Base-by-base conservation (phyloP, 768 basidiomycete genomes). In the Leccinum uliginosum region DNA sequence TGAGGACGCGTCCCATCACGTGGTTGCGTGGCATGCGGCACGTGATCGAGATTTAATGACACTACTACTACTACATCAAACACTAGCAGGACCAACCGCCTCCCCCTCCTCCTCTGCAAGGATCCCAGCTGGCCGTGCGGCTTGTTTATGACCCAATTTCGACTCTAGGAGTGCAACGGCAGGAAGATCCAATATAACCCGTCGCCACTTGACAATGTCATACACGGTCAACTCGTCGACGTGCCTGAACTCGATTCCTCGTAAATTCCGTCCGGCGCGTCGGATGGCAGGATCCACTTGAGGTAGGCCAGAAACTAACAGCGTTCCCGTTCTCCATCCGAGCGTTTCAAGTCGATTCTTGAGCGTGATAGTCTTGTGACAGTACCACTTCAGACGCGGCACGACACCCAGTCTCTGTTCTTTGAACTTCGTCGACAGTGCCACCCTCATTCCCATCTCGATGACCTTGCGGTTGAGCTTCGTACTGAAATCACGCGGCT, bases 391-490 rank as follows among this genome's bases (percentile, higher is more conserved):
- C 60, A 91, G 73, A 60, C 78, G 80, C 55, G 82, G 79, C 65
- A 96, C 87, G 53, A 98, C 79, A 49, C 89, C 86, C 14, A 99
- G 75, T 44, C 80, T 73, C 43, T 82, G 80, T 59, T 92, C 87
- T 64, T 81, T 81, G 67, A 96, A 76, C 71, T 93, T 93, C 44
- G 84, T 80, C 62, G 91, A 93, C 46, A 98, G 73, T 3, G 92
- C 94, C 51, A 94, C 87, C 21, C 91, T 83, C 84, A 98, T 86
- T 10, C 95, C 96, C 85, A 98, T 89, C 64, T 91, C 79, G 43
- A 93, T 81, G 62, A 97, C 89, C 74, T 98, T 98, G 60, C 91
- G 82, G n/a, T 91, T 90, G 35, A 99, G 81, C 61, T 91, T 88
- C 19, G 93, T 93, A 64, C 89, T 85, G 72, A 95, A 98, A 70